Conservation (phyloP, 176 grass and related monocot genomes). For the Bolboschoenus planiculmis region DNA sequence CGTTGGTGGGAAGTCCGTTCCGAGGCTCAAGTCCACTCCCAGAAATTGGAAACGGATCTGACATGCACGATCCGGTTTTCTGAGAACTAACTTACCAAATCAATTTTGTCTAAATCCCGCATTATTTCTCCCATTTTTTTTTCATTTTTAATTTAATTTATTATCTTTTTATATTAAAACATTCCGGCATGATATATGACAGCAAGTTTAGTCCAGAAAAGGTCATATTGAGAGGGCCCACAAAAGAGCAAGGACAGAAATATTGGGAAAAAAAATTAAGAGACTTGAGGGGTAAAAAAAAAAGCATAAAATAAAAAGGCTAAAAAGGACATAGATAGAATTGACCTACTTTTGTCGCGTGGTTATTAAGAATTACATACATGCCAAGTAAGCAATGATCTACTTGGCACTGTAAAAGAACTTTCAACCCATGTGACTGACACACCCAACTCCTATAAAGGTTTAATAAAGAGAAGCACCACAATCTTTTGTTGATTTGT, state of each 20-base stretch:
- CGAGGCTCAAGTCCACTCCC: too few relatives aligned
- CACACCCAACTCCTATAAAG: neutral
- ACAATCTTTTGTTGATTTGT: slow-evolving; percentile 3
- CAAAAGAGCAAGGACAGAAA: neutral
- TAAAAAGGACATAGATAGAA: neutral
- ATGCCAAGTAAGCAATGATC: neutral
- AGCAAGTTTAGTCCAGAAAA: too few relatives aligned
- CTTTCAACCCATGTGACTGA: slow-evolving; percentile 14
- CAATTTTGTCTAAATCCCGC: too few relatives aligned
- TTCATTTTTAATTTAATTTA: too few relatives aligned
- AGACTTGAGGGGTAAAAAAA: neutral
- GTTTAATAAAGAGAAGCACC: neutral
- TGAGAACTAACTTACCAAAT: too few relatives aligned
- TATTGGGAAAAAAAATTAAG: neutral
- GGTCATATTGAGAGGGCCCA: too few relatives aligned
- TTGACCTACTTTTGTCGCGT: slow-evolving; percentile 20
- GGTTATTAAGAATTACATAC: neutral
- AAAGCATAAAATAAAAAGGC: neutral
- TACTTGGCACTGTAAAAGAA: slow-evolving; percentile 17
- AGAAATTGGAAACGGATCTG: too few relatives aligned
- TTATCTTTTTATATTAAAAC: too few relatives aligned
- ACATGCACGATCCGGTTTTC: too few relatives aligned
- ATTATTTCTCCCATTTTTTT: too few relatives aligned
- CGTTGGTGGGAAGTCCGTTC: too few relatives aligned
- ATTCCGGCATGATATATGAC: neutral